A percentile compares a stretch with the other conserved stretches of the same genome.
These are phyloP conservation scores for Sporisorium graminicola DNA, from an alignment of 1,284 basidiomycete species.

Conservation along the genomic window DNA sequence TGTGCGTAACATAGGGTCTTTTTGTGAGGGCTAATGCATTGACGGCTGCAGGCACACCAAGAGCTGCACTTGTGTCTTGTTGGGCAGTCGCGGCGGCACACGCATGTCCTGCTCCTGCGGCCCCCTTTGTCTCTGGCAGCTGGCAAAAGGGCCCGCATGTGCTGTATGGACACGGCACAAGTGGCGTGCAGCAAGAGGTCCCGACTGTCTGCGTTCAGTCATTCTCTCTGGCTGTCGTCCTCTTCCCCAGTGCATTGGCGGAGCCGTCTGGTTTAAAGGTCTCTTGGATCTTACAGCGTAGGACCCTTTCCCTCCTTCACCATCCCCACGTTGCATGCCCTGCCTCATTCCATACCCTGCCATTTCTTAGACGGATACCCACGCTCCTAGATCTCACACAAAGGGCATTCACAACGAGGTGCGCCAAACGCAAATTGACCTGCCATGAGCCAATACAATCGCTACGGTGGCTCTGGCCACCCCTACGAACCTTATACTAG, in stretches of 20 bases:
- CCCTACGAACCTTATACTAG: constrained; percentile 20
- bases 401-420: not conserved
- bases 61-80: too few relatives aligned
- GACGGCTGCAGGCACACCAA: constrained; percentile 11
- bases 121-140: not conserved
- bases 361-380: not conserved
- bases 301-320: not conserved
- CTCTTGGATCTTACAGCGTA: not conserved
- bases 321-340: not conserved
- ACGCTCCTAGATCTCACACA: constrained; percentile 1
- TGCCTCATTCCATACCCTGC: not conserved
- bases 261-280: not conserved
- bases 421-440: constrained; percentile 2
- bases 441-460: constrained; percentile 37
- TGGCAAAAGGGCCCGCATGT: not conserved
- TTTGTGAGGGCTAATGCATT: not conserved
- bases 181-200: not conserved
- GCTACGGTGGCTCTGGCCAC: constrained; percentile 17
- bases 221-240: not conserved
- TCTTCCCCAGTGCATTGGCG: not conserved
- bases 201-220: not conserved
- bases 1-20: not conserved
- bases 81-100: not conserved
- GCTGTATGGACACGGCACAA: not conserved
- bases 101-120: not conserved